These are phyloP conservation scores for Stellera chamaejasme DNA, from an alignment of 345 rosid genomes.

Conservation along the genomic window DNA sequence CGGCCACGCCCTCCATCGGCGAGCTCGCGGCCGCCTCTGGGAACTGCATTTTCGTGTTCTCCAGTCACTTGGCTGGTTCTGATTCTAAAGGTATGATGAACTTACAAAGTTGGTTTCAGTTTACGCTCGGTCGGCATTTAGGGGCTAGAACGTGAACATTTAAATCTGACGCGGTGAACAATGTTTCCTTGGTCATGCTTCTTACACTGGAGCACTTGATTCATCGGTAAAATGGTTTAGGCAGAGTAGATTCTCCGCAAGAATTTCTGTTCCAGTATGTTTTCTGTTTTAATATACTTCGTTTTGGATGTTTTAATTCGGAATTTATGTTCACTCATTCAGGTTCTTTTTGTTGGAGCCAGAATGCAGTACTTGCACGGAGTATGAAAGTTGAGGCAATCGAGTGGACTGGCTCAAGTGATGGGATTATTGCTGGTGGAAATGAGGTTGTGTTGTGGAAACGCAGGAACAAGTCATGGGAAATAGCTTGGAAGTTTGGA, in stretches of 20 bases:
- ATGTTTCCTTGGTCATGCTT: no score
- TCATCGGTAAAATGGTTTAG: no score
- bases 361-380: slow-evolving; percentile 74
- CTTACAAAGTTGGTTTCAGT: background rate
- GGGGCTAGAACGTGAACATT: no score
- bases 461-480: slow-evolving; percentile 65
- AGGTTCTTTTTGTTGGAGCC: slow-evolving; percentile 99
- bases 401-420: slow-evolving; percentile 81
- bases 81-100: slow-evolving; percentile 31
- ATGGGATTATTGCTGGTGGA: slow-evolving; percentile 79
- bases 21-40: slow-evolving; percentile 75
- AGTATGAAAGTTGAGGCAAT: slow-evolving; percentile 67
- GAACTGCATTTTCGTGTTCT: slow-evolving; percentile 39
- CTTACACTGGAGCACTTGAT: no score
- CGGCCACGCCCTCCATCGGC: slow-evolving; percentile 59
- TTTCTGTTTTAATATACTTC: background rate
- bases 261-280: background rate
- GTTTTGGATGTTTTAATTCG: slow-evolving; percentile 30
- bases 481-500: slow-evolving; percentile 76
- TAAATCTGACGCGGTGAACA: no score
- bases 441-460: slow-evolving; percentile 71
- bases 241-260: no score
- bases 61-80: slow-evolving; percentile 32
- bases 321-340: slow-evolving; percentile 46
- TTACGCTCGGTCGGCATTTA: no score